These are phyloP conservation scores for Entonaema liquescens DNA, from an alignment of 495 filamentous ascomycete genomes.

Conservation along the genomic window DNA sequence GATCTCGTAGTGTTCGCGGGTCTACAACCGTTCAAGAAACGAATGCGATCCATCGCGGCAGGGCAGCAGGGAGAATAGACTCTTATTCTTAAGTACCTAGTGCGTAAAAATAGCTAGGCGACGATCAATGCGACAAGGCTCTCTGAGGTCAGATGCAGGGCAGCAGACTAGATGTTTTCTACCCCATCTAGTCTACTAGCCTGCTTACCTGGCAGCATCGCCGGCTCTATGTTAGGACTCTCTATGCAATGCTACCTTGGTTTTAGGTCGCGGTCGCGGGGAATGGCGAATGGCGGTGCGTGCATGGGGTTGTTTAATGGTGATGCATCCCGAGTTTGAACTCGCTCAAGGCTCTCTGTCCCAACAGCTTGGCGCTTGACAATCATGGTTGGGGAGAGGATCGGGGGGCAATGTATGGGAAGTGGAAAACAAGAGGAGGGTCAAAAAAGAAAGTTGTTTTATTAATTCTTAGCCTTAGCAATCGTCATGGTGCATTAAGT, in stretches of 20 bases:
- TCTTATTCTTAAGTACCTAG: conserved; percentile 26
- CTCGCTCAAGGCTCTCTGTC: conserved; percentile 15
- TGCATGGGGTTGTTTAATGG: conserved; percentile 8
- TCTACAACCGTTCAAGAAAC: not conserved
- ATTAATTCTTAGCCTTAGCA: not conserved
- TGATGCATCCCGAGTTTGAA: conserved; percentile 15
- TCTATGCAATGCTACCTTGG: not conserved
- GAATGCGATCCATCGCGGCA: conserved; percentile 2
- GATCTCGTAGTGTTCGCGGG: conserved; percentile 24
- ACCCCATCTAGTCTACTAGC: not conserved
- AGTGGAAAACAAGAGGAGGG: not conserved
- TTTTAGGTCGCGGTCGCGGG: not conserved
- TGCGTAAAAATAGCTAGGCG: not conserved
- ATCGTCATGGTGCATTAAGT: not conserved
- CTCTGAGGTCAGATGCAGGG: conserved; percentile 16
- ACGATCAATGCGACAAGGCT: not conserved
- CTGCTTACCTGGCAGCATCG: not conserved
- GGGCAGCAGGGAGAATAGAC: conserved; percentile 8
- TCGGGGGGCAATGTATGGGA: not conserved
- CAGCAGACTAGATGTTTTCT: not conserved
- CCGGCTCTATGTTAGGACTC: conserved; percentile 10
- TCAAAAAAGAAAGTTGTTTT: not conserved
- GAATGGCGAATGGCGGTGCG: conserved; percentile 6
- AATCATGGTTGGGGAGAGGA: conserved; percentile 1
- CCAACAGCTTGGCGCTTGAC: conserved; percentile 27